Evolutionary conservation across 148 eudicot species (phyloP).

Genomic region (Spergularia bocconei): DNA sequence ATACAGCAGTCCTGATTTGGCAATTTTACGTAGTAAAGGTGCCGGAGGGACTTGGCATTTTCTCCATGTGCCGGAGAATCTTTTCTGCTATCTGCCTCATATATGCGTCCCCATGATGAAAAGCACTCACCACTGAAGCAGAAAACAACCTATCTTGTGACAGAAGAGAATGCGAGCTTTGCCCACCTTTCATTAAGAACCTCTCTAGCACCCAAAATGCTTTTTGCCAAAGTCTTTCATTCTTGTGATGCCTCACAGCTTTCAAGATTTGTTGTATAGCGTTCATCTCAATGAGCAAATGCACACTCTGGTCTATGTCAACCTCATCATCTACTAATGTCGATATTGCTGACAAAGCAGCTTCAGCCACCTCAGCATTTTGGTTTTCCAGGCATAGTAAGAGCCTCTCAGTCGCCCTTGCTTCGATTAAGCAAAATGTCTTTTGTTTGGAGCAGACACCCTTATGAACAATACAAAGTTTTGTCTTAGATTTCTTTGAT

Average conservation of each 20-base stretch:
- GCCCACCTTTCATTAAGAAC: slow-evolving; percentile 58
- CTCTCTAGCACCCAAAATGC: slow-evolving; percentile 72
- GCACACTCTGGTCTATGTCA: slow-evolving; percentile 52
- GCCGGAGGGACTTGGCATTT: slow-evolving; percentile 49
- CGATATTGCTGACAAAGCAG: slow-evolving; percentile 66
- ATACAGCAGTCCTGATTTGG: not conserved
- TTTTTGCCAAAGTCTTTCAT: slow-evolving; percentile 59
- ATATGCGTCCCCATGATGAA: slow-evolving; percentile 67
- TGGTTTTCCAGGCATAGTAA: slow-evolving; percentile 56
- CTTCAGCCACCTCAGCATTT: slow-evolving; percentile 59
- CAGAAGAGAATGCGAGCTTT: slow-evolving; percentile 41
- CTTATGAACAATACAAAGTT: slow-evolving; percentile 56
- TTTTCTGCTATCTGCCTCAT: slow-evolving; percentile 77
- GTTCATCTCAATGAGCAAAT: slow-evolving; percentile 43
- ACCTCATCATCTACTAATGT: slow-evolving; percentile 68
- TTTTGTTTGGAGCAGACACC: slow-evolving; percentile 65
- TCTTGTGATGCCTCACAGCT: slow-evolving; percentile 60
- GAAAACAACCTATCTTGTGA: slow-evolving; percentile 56
- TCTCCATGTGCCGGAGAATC: slow-evolving; percentile 60
- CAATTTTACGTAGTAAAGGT: slow-evolving; percentile 39
- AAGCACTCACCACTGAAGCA: slow-evolving; percentile 56
- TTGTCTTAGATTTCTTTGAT: slow-evolving; percentile 28
- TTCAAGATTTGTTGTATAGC: slow-evolving; percentile 48
- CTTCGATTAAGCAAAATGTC: slow-evolving; percentile 76
- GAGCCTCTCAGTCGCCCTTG: slow-evolving; percentile 56